Evolutionary conservation across 371 early-diverging fungal species (phyloP).

Genomic region (Gilbertella persicaria): DNA sequence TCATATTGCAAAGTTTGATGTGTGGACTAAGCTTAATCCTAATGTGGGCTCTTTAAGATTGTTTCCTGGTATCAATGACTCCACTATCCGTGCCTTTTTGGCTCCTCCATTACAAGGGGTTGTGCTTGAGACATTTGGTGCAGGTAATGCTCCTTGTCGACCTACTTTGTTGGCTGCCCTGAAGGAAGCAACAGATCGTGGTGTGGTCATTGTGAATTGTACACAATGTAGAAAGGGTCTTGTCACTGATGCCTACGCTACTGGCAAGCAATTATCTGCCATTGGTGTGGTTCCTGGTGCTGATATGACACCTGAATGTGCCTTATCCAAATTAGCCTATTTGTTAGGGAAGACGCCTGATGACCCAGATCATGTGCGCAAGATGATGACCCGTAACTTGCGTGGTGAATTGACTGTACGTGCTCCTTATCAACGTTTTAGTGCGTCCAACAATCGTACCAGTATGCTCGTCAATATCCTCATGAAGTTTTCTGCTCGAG

Average conservation of each 20-base stretch:
- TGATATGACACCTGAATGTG: slow-evolving; percentile 98
- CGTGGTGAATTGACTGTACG: slow-evolving; percentile 92
- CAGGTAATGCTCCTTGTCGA: slow-evolving; percentile 94
- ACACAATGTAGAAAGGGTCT: slow-evolving; percentile 89
- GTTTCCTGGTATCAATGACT: slow-evolving; percentile 93
- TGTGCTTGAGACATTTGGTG: slow-evolving; percentile 95
- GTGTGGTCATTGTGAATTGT: slow-evolving; percentile 95
- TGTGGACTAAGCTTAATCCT: slow-evolving; percentile 80
- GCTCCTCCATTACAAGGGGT: slow-evolving; percentile 88
- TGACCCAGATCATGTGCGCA: slow-evolving; percentile 70
- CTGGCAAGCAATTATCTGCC: slow-evolving; percentile 80
- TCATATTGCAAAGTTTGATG: slow-evolving; percentile 79
- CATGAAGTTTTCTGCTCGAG: slow-evolving; percentile 30
- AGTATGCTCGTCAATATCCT: slow-evolving; percentile 55
- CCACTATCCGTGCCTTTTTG: slow-evolving; percentile 86
- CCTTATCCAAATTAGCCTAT: slow-evolving; percentile 93
- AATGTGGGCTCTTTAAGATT: slow-evolving; percentile 90
- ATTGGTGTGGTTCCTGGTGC: slow-evolving; percentile 93
- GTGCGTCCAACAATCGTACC: slow-evolving; percentile 52
- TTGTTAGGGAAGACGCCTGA: slow-evolving; percentile 71
- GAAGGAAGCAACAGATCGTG: slow-evolving; percentile 86
- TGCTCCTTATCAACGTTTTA: slow-evolving; percentile 61
- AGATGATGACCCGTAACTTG: slow-evolving; percentile 78
- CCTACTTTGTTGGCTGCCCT: slow-evolving; percentile 81
- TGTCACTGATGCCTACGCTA: slow-evolving; percentile 91